A percentile compares a stretch with the other conserved stretches of the same genome.
These are phyloP conservation scores for Fraxinus floribunda DNA, from an alignment of 305 asterid genomes.

Conservation along the genomic window DNA sequence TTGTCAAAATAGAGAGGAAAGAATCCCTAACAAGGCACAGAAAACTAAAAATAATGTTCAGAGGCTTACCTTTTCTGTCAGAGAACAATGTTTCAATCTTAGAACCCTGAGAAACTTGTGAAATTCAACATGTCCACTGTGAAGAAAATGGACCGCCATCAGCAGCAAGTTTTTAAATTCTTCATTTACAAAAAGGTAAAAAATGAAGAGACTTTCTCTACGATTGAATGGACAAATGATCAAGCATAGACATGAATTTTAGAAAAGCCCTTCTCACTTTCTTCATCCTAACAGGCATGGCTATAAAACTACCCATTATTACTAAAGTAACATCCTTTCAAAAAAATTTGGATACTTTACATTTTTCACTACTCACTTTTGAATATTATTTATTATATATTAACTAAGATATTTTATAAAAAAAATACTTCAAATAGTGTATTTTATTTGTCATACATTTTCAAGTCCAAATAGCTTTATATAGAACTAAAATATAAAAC, in stretches of 20 bases:
- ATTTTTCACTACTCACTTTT: not conserved
- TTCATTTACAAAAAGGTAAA: not conserved
- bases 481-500: not conserved
- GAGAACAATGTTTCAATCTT: constrained; percentile 67
- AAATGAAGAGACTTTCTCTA: not conserved
- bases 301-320: not conserved
- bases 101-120: constrained; percentile 67
- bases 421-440: not conserved
- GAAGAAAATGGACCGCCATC: constrained; percentile 23
- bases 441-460: not conserved
- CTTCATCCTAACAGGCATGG: not conserved
- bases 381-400: not conserved
- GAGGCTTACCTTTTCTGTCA: constrained; percentile 65
- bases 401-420: not conserved
- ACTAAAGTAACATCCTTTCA: not conserved
- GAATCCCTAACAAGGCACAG: constrained; percentile 5
- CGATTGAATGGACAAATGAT: not conserved
- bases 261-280: not conserved
- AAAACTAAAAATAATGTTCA: not conserved
- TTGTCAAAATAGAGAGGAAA: constrained; percentile 11
- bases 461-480: not conserved
- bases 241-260: not conserved
- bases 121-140: constrained; percentile 66
- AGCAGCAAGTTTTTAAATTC: constrained; percentile 21
- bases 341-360: not conserved